These are phyloP conservation scores for Coniochaeta ligniaria DNA, from an alignment of 2,329 filamentous ascomycete species.

Conservation along the genomic window DNA sequence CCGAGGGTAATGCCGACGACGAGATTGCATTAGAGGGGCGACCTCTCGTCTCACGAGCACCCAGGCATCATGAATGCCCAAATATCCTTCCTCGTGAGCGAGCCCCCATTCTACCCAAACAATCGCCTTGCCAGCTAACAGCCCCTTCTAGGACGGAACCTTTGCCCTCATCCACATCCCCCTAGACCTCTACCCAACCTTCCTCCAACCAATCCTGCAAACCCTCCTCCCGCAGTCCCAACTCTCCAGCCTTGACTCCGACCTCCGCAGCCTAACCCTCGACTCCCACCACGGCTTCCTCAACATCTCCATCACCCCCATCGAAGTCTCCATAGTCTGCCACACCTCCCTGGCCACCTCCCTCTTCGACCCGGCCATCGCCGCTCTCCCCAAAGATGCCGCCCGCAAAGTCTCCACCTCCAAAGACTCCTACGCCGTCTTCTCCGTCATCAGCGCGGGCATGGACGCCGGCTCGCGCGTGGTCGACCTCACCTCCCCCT, in stretches of 20 bases:
- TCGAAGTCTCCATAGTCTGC: slow-evolving; percentile 90
- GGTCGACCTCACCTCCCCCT: slow-evolving; percentile 80
- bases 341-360: slow-evolving; percentile 65
- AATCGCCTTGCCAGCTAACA: slow-evolving; percentile 5
- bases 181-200: slow-evolving; percentile 65
- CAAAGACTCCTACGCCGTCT: slow-evolving; percentile 75
- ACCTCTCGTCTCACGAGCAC: neutral
- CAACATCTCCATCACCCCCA: slow-evolving; percentile 86
- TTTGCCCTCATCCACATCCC: slow-evolving; percentile 90
- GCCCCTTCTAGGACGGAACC: slow-evolving; percentile 62
- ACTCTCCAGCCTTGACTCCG: slow-evolving; percentile 15
- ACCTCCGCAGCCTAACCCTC: slow-evolving; percentile 30
- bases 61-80: slow-evolving; percentile 44
- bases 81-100: slow-evolving; percentile 50
- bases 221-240: slow-evolving; percentile 61
- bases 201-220: slow-evolving; percentile 81
- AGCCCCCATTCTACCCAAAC: slow-evolving; percentile 20
- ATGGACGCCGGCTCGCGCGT: slow-evolving; percentile 89
- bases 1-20: neutral
- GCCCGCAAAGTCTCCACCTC: slow-evolving; percentile 63
- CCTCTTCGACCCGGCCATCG: slow-evolving; percentile 68
- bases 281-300: slow-evolving; percentile 70
- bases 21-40: neutral
- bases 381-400: slow-evolving; percentile 48
- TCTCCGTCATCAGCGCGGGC: slow-evolving; percentile 84